Evolutionary conservation across 1,284 basidiomycete genomes (phyloP), one percentile per base, ranked within the genome.

Genomic region (Schizophyllum commune): DNA sequence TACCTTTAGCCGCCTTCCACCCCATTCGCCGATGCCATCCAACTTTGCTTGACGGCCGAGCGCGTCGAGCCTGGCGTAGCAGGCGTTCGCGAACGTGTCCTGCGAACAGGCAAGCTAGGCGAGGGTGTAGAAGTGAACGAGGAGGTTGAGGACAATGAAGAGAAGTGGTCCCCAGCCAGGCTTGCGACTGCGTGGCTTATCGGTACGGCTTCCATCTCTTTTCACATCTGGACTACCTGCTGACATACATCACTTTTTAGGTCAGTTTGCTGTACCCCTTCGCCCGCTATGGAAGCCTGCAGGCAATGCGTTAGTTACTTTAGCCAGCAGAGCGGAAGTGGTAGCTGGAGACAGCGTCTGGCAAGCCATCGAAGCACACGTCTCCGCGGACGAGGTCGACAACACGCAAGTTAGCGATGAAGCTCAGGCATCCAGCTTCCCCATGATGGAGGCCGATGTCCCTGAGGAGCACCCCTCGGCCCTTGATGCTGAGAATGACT

Each of bases 251-350:
- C 57, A 66, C 52, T 60, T 47, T 52, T 59, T 65, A 86, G 91
- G 89, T 1, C 94, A 97, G 72, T 77, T 97, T 57, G 97, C 97
- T 75, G 89, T 97, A 66, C 94, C 94, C 71, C 77, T 97, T 56
- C 83, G 92, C 34, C 96, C 96, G 0, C 69, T 96, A 11, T 98
- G 94, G 90, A 81, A 83, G 5, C 89, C 94, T n/a, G 84, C 93
- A 1, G 82, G 86, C 17, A 80, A 82, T 6, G 86, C 90, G 0
- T 74, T 98, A 1, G 80, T 83, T 0, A 74, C 78, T 0, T 71
- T 94, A 47, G 75, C 84, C 0, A 80, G 34, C 17, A n/a, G n/a
- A 74, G 82, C 20, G 64, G 85, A 83, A 0, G 85, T 92, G 65
- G 63, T 80, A 0, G 83, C 94, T 0, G 97, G 95, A 95, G 62